phyloP scores from a whole-genome alignment of 352 stramenopile genomes.

The Phytophthora aleatoria region DNA sequence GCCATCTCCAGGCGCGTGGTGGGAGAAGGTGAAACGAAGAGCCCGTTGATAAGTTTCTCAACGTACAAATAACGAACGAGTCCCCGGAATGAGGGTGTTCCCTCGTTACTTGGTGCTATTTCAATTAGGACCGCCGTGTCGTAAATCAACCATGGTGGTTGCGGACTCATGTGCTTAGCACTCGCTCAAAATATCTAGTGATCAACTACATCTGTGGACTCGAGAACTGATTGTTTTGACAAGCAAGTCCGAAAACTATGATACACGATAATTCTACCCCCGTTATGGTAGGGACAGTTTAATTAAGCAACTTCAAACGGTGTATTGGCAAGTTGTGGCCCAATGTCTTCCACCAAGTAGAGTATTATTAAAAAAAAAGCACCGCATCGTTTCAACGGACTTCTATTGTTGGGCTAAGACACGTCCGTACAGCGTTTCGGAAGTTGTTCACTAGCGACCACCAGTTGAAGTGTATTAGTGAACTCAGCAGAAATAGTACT shows the following conservation, averaged over 20 bases:
- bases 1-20: constrained; percentile 4
- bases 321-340: background rate
- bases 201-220: background rate
- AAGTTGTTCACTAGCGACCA: background rate
- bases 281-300: too few species aligned
- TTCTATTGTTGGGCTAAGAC: background rate
- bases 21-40: constrained; percentile 32
- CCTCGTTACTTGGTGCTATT: background rate
- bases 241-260: too few species aligned
- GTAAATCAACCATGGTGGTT: too few species aligned
- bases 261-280: too few species aligned
- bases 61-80: constrained; percentile 9
- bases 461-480: background rate
- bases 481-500: constrained; percentile 6
- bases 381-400: background rate
- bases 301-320: too few species aligned
- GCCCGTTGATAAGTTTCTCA: constrained; percentile 32
- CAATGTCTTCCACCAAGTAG: background rate
- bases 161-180: background rate
- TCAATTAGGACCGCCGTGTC: background rate
- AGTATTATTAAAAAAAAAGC: background rate
- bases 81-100: background rate
- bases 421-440: constrained; percentile 1
- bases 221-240: background rate
- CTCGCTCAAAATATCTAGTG: background rate